A percentile compares a stretch with the other conserved stretches of the same genome.
These are phyloP conservation scores for Suillus luteus DNA, from an alignment of 768 basidiomycete genomes.

Conservation along the genomic window DNA sequence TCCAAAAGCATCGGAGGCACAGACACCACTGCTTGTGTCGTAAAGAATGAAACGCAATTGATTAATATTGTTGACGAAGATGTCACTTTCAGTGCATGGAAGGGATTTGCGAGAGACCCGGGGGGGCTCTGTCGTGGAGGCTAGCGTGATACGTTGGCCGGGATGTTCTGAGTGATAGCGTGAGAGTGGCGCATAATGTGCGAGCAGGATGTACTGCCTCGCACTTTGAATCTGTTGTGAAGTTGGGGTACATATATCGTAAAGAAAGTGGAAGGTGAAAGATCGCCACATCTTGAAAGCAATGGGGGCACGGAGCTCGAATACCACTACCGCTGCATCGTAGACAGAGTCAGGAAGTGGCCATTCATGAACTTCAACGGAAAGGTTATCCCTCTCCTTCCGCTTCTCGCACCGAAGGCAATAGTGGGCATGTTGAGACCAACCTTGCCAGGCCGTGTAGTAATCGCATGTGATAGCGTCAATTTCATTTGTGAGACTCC, in stretches of 20 bases:
- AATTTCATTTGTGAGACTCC: background rate
- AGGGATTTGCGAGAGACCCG: conserved; percentile 21
- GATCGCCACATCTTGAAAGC: conserved; percentile 44
- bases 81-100: conserved; percentile 18
- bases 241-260: conserved; percentile 32
- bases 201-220: conserved; percentile 10
- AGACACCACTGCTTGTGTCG: conserved; percentile 20
- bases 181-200: conserved; percentile 1
- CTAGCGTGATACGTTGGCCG: conserved; percentile 36
- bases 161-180: conserved; percentile 7
- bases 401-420: conserved; percentile 33
- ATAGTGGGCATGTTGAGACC: background rate
- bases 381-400: conserved; percentile 18
- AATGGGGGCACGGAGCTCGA: conserved; percentile 42
- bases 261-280: conserved; percentile 38
- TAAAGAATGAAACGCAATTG: conserved; percentile 32
- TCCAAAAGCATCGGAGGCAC: conserved; percentile 20
- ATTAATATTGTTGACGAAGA: conserved; percentile 31
- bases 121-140: conserved; percentile 38
- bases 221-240: background rate
- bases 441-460: background rate
- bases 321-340: conserved; percentile 34
- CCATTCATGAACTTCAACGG: conserved; percentile 44
- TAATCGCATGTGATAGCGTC: background rate
- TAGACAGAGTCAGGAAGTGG: conserved; percentile 38